phyloP scores from a whole-genome alignment of 2,329 filamentous ascomycete genomes.

The Aaosphaeria pasadenensis region DNA sequence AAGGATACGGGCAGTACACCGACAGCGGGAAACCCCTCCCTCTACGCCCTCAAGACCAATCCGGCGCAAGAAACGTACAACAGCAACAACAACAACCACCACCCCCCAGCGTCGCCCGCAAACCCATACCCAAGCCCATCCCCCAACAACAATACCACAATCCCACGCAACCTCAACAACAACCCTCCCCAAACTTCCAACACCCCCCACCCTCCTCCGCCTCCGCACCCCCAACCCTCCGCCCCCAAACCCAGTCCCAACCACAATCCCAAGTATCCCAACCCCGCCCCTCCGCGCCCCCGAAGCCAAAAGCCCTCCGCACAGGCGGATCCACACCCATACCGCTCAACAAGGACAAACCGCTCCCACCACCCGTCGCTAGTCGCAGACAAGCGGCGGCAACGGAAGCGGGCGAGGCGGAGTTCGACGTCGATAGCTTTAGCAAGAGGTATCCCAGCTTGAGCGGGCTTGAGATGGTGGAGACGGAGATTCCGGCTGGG shows the following conservation, averaged over 20 bases:
- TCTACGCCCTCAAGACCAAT: conserved; percentile 25
- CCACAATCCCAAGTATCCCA: conserved; percentile 19
- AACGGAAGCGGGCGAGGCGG: conserved; percentile 51
- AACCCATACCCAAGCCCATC: conserved; percentile 3
- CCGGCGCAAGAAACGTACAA: conserved; percentile 6
- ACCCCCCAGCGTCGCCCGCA: not conserved
- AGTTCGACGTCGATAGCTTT: conserved; percentile 65
- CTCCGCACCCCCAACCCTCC: no score
- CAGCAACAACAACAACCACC: not conserved
- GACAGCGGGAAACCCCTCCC: conserved; percentile 39
- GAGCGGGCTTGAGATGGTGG: conserved; percentile 83
- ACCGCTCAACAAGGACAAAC: conserved; percentile 15
- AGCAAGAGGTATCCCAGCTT: conserved; percentile 84
- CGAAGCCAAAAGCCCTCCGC: conserved; percentile 59
- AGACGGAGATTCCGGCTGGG: conserved; percentile 54
- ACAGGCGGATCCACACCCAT: conserved; percentile 35
- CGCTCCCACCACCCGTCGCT: conserved; percentile 9
- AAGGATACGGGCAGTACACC: conserved; percentile 87
- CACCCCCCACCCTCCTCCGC: no score
- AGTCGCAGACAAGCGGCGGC: conserved; percentile 3
- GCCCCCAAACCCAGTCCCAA: conserved; percentile 1
- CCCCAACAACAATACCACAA: conserved; percentile 21
- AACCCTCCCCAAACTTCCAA: conserved; percentile 3
- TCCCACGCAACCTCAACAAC: no score
- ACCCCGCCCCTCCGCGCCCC: conserved; percentile 51